Evolutionary conservation across 352 stramenopile species (phyloP).

Genomic region (Phytophthora pseudosyringae): DNA sequence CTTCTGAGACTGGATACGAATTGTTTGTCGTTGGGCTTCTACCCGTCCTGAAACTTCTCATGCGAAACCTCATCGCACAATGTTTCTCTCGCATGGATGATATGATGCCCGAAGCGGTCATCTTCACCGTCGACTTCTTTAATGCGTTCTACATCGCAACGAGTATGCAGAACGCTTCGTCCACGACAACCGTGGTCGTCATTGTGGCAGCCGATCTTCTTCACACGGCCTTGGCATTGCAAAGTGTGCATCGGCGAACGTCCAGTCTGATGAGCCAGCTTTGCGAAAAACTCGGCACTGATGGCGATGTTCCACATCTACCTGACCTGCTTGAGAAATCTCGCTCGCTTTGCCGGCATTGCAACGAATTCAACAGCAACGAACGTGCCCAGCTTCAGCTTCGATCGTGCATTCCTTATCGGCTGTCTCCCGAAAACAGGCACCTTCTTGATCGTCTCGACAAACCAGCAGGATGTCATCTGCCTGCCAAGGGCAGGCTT

Average conservation of each 20-base stretch:
- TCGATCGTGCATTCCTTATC: constrained; percentile 1
- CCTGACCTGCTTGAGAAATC: neutral
- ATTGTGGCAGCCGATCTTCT: constrained; percentile 9
- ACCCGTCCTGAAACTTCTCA: constrained; percentile 18
- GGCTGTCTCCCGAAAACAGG: neutral
- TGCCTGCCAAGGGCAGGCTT: too few species aligned
- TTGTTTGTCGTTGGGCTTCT: constrained; percentile 7
- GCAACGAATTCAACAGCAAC: neutral
- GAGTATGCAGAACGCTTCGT: constrained; percentile 23
- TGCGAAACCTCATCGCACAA: constrained; percentile 18
- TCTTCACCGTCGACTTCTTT: constrained; percentile 30
- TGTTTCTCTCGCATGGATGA: constrained; percentile 22
- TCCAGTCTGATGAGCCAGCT: too few species aligned
- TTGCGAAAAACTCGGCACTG: too few species aligned
- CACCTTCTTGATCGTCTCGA: too few species aligned
- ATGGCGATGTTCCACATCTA: too few species aligned
- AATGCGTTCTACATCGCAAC: constrained; percentile 34
- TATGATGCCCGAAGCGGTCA: constrained; percentile 25
- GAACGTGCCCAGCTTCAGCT: neutral
- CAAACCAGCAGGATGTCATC: too few species aligned
- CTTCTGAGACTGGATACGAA: constrained; percentile 10
- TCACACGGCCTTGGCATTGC: neutral
- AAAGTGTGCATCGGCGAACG: too few species aligned
- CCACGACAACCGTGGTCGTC: neutral
- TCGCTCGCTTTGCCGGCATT: neutral